phyloP scores from a whole-genome alignment of 2,329 filamentous ascomycete species.

The Microcyclosporella mali region DNA sequence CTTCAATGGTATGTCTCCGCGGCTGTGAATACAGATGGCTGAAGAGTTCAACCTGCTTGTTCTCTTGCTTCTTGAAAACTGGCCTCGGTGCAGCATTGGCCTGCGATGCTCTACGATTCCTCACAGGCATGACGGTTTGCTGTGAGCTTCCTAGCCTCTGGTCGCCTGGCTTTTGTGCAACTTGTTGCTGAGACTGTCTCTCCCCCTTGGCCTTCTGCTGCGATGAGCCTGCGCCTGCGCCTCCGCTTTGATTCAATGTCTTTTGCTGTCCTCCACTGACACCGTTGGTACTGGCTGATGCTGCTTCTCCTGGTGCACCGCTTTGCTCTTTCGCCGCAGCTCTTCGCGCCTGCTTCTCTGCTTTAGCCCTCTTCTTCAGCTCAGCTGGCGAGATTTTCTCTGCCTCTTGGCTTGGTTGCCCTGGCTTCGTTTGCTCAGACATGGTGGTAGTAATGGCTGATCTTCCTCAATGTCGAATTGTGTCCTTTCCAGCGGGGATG shows the following conservation, averaged over 20 bases:
- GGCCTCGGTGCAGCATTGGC: conserved; percentile 29
- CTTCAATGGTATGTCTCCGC: conserved; percentile 58
- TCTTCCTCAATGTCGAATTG: too few relatives aligned
- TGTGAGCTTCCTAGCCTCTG: conserved; percentile 28
- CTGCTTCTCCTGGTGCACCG: conserved; percentile 11
- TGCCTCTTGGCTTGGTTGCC: conserved; percentile 14
- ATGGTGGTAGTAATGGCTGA: conserved; percentile 3
- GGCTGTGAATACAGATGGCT: conserved; percentile 63
- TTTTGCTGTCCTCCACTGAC: conserved; percentile 11
- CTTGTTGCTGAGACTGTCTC: conserved; percentile 28
- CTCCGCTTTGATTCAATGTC: conserved; percentile 4
- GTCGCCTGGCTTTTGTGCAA: conserved; percentile 27
- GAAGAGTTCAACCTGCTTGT: conserved; percentile 68
- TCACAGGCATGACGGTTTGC: conserved; percentile 28
- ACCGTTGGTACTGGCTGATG: conserved; percentile 15
- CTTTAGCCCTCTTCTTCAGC: conserved; percentile 82
- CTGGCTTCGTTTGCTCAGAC: conserved; percentile 16
- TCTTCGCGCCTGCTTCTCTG: conserved; percentile 82
- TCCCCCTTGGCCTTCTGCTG: conserved; percentile 19
- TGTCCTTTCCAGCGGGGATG: too few relatives aligned
- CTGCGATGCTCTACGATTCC: conserved; percentile 15
- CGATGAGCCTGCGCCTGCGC: conserved; percentile 1
- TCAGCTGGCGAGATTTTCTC: conserved; percentile 66
- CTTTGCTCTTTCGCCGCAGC: conserved; percentile 41
- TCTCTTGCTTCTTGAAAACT: conserved; percentile 42